Percentiles rank a stretch among this genome's conserved stretches.
These are phyloP conservation scores for Amanita thiersii DNA, from an alignment of 768 basidiomycete species.

Conservation along the genomic window DNA sequence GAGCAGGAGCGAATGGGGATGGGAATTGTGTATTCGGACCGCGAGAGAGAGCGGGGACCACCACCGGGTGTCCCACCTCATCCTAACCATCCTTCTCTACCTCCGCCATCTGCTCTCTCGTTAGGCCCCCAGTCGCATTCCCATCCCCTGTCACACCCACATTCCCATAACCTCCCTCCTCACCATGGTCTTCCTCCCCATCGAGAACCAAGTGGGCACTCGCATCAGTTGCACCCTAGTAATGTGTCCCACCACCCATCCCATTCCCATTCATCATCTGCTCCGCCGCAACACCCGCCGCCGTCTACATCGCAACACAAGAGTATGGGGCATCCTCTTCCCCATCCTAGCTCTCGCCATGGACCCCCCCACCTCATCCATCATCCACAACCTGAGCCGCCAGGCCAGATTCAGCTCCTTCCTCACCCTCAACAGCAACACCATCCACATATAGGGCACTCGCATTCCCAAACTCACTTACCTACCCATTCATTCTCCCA, in stretches of 20 bases:
- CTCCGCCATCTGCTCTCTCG: constrained; percentile 2
- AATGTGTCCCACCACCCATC: constrained; percentile 2
- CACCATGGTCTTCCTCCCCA: constrained; percentile 4
- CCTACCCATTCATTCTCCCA: constrained; percentile 2
- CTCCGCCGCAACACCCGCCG: background rate
- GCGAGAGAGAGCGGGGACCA: constrained; percentile 6
- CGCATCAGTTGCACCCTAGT: constrained; percentile 1
- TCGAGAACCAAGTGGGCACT: constrained; percentile 7
- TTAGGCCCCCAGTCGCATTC: constrained; percentile 5
- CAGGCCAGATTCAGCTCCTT: constrained; percentile 6
- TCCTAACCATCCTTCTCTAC: background rate
- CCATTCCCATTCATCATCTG: constrained; percentile 1
- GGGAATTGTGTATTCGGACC: constrained; percentile 7
- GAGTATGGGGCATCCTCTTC: background rate
- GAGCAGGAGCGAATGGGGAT: constrained; percentile 12
- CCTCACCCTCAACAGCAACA: constrained; percentile 6
- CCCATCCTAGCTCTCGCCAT: constrained; percentile 3
- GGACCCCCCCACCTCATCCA: constrained; percentile 4
- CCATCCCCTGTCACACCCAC: constrained; percentile 5
- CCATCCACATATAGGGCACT: constrained; percentile 1
- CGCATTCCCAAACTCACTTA: constrained; percentile 2
- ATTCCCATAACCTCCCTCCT: constrained; percentile 4
- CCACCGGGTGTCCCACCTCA: constrained; percentile 1
- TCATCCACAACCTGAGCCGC: constrained; percentile 8
- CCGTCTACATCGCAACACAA: constrained; percentile 1